Base-by-base conservation (phyloP, 2,329 filamentous ascomycete genomes). In the Calonectria honghensis region DNA sequence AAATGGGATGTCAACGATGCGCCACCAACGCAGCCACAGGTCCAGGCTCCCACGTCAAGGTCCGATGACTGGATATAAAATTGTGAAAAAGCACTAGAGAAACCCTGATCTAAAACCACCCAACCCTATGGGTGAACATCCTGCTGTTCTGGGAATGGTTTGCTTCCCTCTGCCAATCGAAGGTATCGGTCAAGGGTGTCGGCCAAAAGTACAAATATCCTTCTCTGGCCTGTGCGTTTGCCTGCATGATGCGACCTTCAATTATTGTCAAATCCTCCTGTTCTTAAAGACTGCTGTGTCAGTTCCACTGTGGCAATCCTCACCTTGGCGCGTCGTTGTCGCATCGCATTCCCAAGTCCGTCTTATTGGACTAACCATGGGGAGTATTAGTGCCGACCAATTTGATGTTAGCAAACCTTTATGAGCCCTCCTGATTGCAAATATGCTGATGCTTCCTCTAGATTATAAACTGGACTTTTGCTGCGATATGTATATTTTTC, bases 311-410 rank as follows among this genome's bases (percentile, higher is more conserved):
- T 6, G 13, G 27, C 24, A 29, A 9, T 52, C 31, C 50, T 29
- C 50, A 52, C 5, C 27, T 18, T 6, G 24, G 3, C 24, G 18
- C 50, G 50, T 18, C 50, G 27, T 6, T 31, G 24, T 31, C 24
- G 27, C 50, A 48, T 31, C 50, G 50, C 50, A 29, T 9, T 48
- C 45, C 1, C 45, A 48, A 48, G 6, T 24, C 9, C 5, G n/a
- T 9, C n/a, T 48, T n/a, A 24, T 24, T 24, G 11, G 4, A 24
- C n/a, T 6, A 24, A 11, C 20, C 45, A 48, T 48, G 45, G 1
- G 3, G 2, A 2, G 24, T 24, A 48, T 48, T n/a, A 24, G n/a
- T 4, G 9, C 1, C 4, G 2, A 1, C 20, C 4, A 6, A 24
- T 48, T 48, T n/a, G 13, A 48, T 11, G 45, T 48, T 4, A 48